These are phyloP conservation scores for Parachaetomium inaequale DNA, from an alignment of 495 filamentous ascomycete genomes.

Conservation along the genomic window DNA sequence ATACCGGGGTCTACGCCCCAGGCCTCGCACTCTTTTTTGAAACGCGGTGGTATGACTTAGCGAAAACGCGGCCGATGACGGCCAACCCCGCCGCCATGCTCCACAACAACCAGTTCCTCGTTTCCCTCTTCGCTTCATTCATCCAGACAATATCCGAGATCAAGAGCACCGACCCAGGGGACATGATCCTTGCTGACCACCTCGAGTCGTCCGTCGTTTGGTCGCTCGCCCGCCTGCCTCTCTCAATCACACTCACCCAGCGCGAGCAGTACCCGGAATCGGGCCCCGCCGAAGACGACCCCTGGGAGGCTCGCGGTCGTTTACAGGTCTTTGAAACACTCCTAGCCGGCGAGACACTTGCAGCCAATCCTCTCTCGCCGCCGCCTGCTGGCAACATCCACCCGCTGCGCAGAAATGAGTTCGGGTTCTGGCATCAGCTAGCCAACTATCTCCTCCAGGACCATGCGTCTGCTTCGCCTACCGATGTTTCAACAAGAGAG, in stretches of 20 bases:
- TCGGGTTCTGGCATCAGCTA: constrained; percentile 78
- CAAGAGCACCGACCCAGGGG: constrained; percentile 51
- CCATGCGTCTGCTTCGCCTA: constrained; percentile 46
- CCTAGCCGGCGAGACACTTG: constrained; percentile 62
- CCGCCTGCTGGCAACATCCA: constrained; percentile 41
- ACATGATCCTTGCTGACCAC: constrained; percentile 58
- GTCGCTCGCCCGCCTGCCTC: constrained; percentile 49
- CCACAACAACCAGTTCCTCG: constrained; percentile 54
- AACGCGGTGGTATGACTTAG: constrained; percentile 70
- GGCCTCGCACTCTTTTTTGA: constrained; percentile 80
- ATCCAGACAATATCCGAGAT: constrained; percentile 44
- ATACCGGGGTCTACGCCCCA: constrained; percentile 68
- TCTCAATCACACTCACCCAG: constrained; percentile 29
- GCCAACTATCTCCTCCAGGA: constrained; percentile 66
- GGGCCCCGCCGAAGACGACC: constrained; percentile 43
- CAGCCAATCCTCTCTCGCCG: constrained; percentile 54
- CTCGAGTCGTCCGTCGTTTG: constrained; percentile 72
- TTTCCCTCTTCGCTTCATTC: constrained; percentile 61
- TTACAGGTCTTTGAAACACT: constrained; percentile 72
- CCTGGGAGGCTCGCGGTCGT: constrained; percentile 59
- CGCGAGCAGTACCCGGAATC: constrained; percentile 3
- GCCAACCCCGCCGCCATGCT: constrained; percentile 39
- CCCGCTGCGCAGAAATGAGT: constrained; percentile 56
- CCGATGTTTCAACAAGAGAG: constrained; percentile 54
- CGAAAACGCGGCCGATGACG: constrained; percentile 37